These are phyloP conservation scores for Globisporangium irregulare DNA, from an alignment of 352 stramenopile genomes.

Conservation along the genomic window DNA sequence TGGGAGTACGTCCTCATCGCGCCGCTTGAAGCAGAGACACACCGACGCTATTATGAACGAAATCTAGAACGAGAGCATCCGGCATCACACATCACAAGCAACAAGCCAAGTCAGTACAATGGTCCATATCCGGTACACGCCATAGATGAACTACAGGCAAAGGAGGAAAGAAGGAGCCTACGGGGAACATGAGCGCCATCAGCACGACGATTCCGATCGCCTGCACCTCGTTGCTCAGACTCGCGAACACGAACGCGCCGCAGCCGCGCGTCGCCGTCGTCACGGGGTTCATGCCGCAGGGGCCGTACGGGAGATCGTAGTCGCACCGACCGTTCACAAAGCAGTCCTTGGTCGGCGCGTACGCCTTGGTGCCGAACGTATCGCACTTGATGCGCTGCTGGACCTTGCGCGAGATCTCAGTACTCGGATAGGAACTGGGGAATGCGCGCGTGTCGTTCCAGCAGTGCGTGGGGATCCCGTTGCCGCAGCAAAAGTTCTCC, in stretches of 20 bases:
- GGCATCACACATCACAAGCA: background rate
- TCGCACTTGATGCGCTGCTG: slow-evolving; percentile 33
- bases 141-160: no score
- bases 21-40: slow-evolving; percentile 70
- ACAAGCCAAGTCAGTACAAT: background rate
- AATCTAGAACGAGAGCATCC: slow-evolving; percentile 25
- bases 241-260: slow-evolving; percentile 40
- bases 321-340: slow-evolving; percentile 29
- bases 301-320: slow-evolving; percentile 65
- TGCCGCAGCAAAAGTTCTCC: slow-evolving; percentile 69
- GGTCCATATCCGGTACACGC: no score
- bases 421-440: slow-evolving; percentile 37
- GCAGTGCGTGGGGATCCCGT: slow-evolving; percentile 53
- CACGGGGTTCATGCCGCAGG: slow-evolving; percentile 55
- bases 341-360: slow-evolving; percentile 54
- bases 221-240: slow-evolving; percentile 40
- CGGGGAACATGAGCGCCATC: slow-evolving; percentile 44
- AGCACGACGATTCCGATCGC: slow-evolving; percentile 40
- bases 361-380: slow-evolving; percentile 20
- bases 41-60: slow-evolving; percentile 44
- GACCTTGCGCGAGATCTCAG: slow-evolving; percentile 24
- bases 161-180: slow-evolving; percentile 8
- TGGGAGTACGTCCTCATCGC: slow-evolving; percentile 69
- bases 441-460: slow-evolving; percentile 42
- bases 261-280: slow-evolving; percentile 48